Evolutionary conservation across 768 basidiomycete genomes (phyloP), one percentile per base, ranked within the genome.

Genomic region (Tylopilus rubrobrunneus): DNA sequence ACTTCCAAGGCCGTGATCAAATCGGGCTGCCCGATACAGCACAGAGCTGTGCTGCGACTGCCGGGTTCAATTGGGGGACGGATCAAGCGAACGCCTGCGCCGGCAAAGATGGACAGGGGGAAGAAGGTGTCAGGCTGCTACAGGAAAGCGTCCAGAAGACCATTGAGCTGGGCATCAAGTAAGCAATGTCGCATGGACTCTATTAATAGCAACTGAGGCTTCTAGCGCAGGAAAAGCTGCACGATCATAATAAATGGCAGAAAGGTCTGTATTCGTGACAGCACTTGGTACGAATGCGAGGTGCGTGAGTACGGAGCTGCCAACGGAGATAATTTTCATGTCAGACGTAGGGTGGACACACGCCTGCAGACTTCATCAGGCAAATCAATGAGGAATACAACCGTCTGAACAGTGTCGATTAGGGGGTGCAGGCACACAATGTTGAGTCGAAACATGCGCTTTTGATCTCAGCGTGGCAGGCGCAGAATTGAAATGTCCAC

Each of bases 301-400:
- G 89, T 89, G 62, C 66, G 79, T 65, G 45, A 52, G 31, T 31
- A 60, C 69, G 56, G 37, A 57, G 36, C 44, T 49, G 31, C 17
- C 49, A 43, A 57, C 63, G 63, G 68, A 64, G 57, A 58, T 62
- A 63, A 61, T 56, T 15, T 53, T 68, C 52, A 66, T 56, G 58
- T 54, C 64, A 56, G 31, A 45, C 49, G 33, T 55, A 92, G 88
- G 81, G 79, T 51, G 93, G 92, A 12, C 92, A 95, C 67, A 70
- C 77, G 41, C 75, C 80, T 25, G 67, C 74, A 14, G 91, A 95
- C 67, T 93, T 96, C 69, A 82, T 89, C 33, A 68, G 75, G 51
- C 85, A 86, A 67, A 91, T 96, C 60, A 81, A 88, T 51, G 75
- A 81, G 14, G 91, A 86, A 64, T 92, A 87, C 63, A 71, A 81